phyloP scores from a whole-genome alignment of 1,284 basidiomycete genomes.

The Tylopilus orsonianus region DNA sequence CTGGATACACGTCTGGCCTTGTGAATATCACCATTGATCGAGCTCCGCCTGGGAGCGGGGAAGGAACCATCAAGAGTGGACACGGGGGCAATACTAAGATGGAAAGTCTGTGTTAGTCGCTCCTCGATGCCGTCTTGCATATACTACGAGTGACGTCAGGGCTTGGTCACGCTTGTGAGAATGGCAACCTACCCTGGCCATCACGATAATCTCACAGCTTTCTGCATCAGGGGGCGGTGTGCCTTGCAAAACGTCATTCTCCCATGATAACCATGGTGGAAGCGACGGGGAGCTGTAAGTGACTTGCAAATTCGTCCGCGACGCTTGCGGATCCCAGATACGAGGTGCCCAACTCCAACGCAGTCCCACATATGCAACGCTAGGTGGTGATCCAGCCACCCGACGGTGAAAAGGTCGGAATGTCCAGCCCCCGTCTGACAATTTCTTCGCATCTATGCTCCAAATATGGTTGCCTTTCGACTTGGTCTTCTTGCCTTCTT shows the following conservation, averaged over 20 bases:
- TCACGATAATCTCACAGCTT: slow-evolving; percentile 67
- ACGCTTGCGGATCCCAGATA: slow-evolving; percentile 96
- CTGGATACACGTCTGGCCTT: slow-evolving; percentile 57
- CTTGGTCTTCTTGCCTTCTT: slow-evolving; percentile 99
- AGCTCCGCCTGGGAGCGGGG: slow-evolving; percentile 57
- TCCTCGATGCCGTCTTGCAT: slow-evolving; percentile 72
- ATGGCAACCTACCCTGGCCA: slow-evolving; percentile 58
- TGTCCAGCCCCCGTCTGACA: slow-evolving; percentile 75
- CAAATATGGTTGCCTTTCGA: slow-evolving; percentile 99
- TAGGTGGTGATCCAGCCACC: slow-evolving; percentile 78
- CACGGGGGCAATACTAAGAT: slow-evolving; percentile 69
- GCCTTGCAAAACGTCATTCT: slow-evolving; percentile 74
- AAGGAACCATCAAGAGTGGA: slow-evolving; percentile 63
- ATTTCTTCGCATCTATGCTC: slow-evolving; percentile 95
- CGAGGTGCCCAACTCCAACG: slow-evolving; percentile 91
- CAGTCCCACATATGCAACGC: slow-evolving; percentile 82
- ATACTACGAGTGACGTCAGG: slow-evolving; percentile 46
- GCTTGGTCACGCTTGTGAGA: slow-evolving; percentile 9
- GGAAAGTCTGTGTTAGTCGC: slow-evolving; percentile 62
- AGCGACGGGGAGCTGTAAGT: slow-evolving; percentile 78
- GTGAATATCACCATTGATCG: slow-evolving; percentile 52
- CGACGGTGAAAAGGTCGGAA: slow-evolving; percentile 91
- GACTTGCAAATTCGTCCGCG: slow-evolving; percentile 77
- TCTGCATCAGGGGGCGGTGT: slow-evolving; percentile 70
- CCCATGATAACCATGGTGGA: slow-evolving; percentile 88